Percentiles rank a stretch among this genome's conserved stretches.
Conservation (phyloP, 2,329 filamentous ascomycete genomes). For the Fusarium nisikadoi region DNA sequence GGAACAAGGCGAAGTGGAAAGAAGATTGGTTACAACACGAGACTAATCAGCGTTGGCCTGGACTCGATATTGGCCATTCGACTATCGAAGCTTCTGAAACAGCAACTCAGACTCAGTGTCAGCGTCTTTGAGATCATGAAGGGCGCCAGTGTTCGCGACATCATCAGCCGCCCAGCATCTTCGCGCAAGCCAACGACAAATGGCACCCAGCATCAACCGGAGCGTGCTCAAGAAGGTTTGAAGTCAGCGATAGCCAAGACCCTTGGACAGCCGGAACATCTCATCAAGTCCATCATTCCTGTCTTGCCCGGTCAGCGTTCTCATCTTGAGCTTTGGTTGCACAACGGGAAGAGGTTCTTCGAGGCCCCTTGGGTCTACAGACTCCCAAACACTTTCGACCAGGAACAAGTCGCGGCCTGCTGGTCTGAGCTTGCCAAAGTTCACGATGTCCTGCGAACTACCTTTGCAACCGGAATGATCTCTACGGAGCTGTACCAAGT, state of each 20-base stretch:
- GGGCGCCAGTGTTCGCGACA: neutral
- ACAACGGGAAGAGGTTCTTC: conserved; percentile 23
- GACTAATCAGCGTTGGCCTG: conserved; percentile 9
- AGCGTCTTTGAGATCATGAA: conserved; percentile 28
- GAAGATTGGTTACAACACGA: conserved; percentile 5
- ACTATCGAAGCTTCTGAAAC: conserved; percentile 19
- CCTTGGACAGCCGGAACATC: neutral
- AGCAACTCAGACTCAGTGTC: neutral
- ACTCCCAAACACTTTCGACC: neutral
- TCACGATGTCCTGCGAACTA: conserved; percentile 16
- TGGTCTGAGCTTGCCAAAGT: neutral
- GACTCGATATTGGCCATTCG: conserved; percentile 28
- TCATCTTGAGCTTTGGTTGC: conserved; percentile 23
- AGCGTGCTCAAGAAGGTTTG: neutral
- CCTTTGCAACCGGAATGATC: neutral
- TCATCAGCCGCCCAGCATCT: neutral
- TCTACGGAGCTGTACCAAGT: neutral
- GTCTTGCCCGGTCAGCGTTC: neutral
- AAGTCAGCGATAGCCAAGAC: neutral
- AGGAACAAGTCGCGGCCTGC: neutral
- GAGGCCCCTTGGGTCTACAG: conserved; percentile 23
- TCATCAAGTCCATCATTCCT: neutral
- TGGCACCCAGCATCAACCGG: accelerated
- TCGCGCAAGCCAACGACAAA: neutral
- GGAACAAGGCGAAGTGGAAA: neutral